These are phyloP conservation scores for Yarrowia sp. DNA, from an alignment of 805 yeast species.

Conservation along the genomic window DNA sequence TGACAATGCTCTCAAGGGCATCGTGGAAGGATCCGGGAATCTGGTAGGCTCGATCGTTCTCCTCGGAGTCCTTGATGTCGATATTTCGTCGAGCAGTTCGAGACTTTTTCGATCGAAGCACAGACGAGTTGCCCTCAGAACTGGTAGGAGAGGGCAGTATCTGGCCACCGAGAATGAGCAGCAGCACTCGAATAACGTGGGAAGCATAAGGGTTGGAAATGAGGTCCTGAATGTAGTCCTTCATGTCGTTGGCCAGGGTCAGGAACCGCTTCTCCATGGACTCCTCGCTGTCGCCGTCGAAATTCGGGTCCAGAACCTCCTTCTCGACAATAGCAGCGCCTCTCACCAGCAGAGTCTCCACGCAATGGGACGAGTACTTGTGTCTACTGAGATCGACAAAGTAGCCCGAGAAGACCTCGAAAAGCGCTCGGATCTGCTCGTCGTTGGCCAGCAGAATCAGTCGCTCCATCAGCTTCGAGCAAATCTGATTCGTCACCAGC, in stretches of 20 bases:
- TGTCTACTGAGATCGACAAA: constrained; percentile 80
- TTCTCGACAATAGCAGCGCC: constrained; percentile 76
- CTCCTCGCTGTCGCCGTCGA: constrained; percentile 47
- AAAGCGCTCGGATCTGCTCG: constrained; percentile 68
- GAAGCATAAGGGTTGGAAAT: constrained; percentile 82
- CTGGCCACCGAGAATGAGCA: constrained; percentile 77
- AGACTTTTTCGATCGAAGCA: constrained; percentile 83
- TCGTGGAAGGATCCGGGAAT: constrained; percentile 73
- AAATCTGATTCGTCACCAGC: constrained; percentile 90
- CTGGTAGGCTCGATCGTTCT: constrained; percentile 69
- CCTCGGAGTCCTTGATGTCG: constrained; percentile 79
- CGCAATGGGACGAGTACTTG: constrained; percentile 91
- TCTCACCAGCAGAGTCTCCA: constrained; percentile 82
- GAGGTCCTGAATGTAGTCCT: constrained; percentile 65
- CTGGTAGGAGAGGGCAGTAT: constrained; percentile 72
- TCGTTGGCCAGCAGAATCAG: constrained; percentile 71
- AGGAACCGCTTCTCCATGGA: constrained; percentile 72
- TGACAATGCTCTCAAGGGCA: constrained; percentile 55
- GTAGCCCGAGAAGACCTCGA: constrained; percentile 73
- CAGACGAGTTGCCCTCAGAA: constrained; percentile 58
- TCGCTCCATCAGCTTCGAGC: constrained; percentile 91
- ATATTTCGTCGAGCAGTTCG: constrained; percentile 89
- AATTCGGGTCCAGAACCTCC: constrained; percentile 61
- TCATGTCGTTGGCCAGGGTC: constrained; percentile 69
- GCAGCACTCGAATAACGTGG: constrained; percentile 77